A percentile compares a stretch with the other conserved stretches of the same genome.
Evolutionary conservation across 495 filamentous ascomycete genomes (phyloP).

Genomic region (Echria macrotheca): DNA sequence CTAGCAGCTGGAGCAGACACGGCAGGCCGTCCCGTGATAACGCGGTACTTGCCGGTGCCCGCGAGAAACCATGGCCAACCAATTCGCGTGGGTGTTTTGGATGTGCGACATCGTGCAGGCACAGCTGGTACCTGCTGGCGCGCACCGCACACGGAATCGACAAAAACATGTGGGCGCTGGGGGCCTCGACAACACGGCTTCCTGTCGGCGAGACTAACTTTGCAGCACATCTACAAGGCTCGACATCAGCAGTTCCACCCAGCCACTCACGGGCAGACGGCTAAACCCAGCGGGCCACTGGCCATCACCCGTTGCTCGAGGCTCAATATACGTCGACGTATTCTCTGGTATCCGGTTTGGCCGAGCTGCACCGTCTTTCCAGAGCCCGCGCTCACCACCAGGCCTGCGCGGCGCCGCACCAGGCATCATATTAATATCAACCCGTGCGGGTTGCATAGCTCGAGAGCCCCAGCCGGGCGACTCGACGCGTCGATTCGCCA

Average conservation of each 20-base stretch:
- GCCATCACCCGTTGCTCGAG: neutral
- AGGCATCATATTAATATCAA: slow-evolving; percentile 28
- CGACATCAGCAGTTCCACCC: neutral
- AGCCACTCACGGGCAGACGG: slow-evolving; percentile 11
- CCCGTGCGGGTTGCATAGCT: slow-evolving; percentile 23
- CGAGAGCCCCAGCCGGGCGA: slow-evolving; percentile 8
- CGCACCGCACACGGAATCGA: slow-evolving; percentile 5
- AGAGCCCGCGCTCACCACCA: slow-evolving; percentile 6
- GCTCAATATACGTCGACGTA: slow-evolving; percentile 13
- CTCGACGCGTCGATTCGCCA: slow-evolving; percentile 14
- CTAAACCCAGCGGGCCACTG: slow-evolving; percentile 15
- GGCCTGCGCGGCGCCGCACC: slow-evolving; percentile 9
- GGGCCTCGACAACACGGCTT: slow-evolving; percentile 10
- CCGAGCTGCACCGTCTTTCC: slow-evolving; percentile 7
- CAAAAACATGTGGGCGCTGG: neutral
- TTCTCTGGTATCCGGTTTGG: slow-evolving; percentile 13
- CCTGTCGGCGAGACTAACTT: slow-evolving; percentile 4
- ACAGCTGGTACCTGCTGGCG: slow-evolving; percentile 5
- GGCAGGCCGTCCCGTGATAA: neutral
- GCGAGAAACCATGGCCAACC: slow-evolving; percentile 10
- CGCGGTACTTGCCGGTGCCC: slow-evolving; percentile 5
- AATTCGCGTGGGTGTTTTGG: slow-evolving; percentile 11
- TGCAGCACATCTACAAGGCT: slow-evolving; percentile 3
- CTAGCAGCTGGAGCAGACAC: slow-evolving; percentile 4
- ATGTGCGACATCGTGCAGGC: slow-evolving; percentile 18